phyloP scores from a whole-genome alignment of 1,284 basidiomycete species.

The Grifola frondosa region DNA sequence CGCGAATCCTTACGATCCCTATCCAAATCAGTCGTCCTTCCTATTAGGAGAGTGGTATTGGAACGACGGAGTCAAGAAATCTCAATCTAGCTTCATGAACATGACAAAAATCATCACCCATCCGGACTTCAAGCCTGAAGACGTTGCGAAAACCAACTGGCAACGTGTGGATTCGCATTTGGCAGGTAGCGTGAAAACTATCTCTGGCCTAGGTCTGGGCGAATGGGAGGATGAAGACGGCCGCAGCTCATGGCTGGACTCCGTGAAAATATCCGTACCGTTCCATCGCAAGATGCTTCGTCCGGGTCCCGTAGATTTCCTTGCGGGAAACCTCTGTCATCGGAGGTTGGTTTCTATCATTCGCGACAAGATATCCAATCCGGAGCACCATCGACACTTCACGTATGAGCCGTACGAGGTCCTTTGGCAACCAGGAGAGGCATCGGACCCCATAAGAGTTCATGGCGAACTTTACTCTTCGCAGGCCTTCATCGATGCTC shows the following conservation, averaged over 20 bases:
- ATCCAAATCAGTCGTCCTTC: slow-evolving; percentile 7
- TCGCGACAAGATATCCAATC: not conserved
- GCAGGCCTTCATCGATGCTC: not conserved
- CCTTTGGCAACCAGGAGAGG: no score
- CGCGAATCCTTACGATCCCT: slow-evolving; percentile 4
- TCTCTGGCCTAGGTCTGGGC: no score
- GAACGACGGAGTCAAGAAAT: slow-evolving; percentile 3
- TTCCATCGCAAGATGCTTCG: no score
- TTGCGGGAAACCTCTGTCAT: no score
- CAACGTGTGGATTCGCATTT: no score
- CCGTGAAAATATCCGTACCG: no score
- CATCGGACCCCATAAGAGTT: not conserved
- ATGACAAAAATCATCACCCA: slow-evolving; percentile 6
- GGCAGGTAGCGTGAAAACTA: no score
- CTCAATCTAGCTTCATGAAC: slow-evolving; percentile 6
- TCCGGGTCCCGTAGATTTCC: no score
- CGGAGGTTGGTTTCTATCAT: no score
- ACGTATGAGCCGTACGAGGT: not conserved
- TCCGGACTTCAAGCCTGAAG: not conserved
- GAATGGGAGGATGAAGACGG: no score
- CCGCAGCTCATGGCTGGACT: no score
- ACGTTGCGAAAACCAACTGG: no score
- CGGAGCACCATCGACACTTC: not conserved
- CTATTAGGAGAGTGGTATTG: slow-evolving; percentile 9
- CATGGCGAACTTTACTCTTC: not conserved